Base-by-base conservation (phyloP, 768 basidiomycete species). In the Sporobolomyces phaffii region DNA sequence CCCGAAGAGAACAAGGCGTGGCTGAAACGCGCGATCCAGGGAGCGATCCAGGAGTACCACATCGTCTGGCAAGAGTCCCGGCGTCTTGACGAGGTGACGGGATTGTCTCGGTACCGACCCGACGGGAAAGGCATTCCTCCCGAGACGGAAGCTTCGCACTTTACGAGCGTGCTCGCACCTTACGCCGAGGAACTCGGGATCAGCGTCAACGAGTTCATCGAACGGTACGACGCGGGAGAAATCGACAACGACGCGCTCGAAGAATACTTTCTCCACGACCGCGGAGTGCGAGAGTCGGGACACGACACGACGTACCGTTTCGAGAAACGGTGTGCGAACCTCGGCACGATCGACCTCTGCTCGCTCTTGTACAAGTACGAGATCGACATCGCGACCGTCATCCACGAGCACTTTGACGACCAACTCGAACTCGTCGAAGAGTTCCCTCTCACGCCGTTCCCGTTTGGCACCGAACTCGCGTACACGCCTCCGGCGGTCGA, bases 41-140 rank as follows among this genome's bases (percentile, higher is more conserved):
- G 93, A 14, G 94, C 94, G 31, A 92, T 99, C 81, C 96, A 97
- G 79, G 94, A 99, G 77, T 99, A 99, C 77, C 94, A 99, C 80
- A 90, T 89, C 45, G 85, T 98, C 71, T 99, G 96, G 96, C 87
- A 93, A 68, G 87, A 90, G 2, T 86, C 88, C 75, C 96, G 94
- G 31, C 88, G 96, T 28, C 87, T 98, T 73, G 93, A 99, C 77
- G 86, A 87, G 49, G 89, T 89, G 79, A 91, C 92, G 20, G 94
- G 96, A 29, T 84, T 99, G 20, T 96, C 93, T 0, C 86, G 96
- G 52, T 99, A 87, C 79, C 86, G 93, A 33, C 94, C 94, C 13
- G 90, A 88, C 67, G 96, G 96, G 18, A 76, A 91, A 14, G 96
- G 96, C 33, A 96, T 99, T 64, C 96, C 94, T 17, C 96, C 96